These are phyloP conservation scores for Styphnolobium japonicum DNA, from an alignment of 306 rosid genomes.

Conservation along the genomic window DNA sequence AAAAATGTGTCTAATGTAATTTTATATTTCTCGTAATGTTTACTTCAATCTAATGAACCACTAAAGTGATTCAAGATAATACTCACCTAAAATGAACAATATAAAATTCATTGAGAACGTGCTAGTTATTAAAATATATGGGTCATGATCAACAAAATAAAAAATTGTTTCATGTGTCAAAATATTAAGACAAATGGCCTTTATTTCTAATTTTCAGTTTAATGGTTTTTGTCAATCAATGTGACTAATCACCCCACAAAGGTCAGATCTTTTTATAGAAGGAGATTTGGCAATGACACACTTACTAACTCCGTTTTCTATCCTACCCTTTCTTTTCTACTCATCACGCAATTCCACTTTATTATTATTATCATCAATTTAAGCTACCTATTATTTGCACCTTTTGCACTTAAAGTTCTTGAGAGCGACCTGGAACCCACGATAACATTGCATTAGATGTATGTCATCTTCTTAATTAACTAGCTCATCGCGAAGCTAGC, in stretches of 20 bases:
- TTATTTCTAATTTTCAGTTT: neutral
- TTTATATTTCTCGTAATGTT: neutral
- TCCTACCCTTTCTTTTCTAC: neutral
- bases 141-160: neutral
- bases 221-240: conserved; percentile 11
- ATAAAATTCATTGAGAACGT: neutral
- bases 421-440: conserved; percentile 17
- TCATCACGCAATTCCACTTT: neutral
- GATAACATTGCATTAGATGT: neutral
- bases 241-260: conserved; percentile 27
- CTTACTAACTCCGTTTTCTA: neutral
- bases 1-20: neutral
- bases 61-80: neutral
- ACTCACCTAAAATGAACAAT: neutral
- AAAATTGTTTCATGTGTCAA: neutral
- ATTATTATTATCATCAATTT: neutral
- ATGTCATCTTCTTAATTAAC: neutral
- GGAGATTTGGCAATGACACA: conserved; percentile 11
- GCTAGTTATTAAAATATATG: neutral
- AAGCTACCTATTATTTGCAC: conserved; percentile 18
- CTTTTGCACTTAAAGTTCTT: conserved; percentile 3
- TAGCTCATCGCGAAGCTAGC: neutral
- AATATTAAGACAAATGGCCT: neutral
- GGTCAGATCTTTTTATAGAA: neutral
- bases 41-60: neutral